phyloP scores from a whole-genome alignment of 805 yeast species.

The Metschnikowia similis region DNA sequence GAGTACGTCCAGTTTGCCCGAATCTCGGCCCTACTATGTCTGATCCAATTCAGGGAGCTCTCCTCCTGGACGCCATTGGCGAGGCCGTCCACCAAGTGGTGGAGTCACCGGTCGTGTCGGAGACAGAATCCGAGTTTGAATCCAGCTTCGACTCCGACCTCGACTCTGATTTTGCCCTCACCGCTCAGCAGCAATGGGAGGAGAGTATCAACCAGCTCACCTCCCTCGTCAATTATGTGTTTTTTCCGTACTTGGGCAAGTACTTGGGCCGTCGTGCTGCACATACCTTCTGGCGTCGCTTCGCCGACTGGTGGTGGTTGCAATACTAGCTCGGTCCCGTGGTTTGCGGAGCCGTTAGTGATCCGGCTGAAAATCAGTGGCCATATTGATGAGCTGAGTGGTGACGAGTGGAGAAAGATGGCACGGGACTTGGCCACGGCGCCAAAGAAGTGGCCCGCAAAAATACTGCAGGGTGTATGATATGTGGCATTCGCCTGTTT shows the following conservation, averaged over 20 bases:
- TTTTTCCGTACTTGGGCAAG: conserved; percentile 66
- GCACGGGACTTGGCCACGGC: no score
- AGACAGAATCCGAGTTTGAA: background rate
- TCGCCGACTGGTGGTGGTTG: conserved; percentile 34
- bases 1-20: background rate
- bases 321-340: background rate
- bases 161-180: conserved; percentile 22
- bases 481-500: no score
- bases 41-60: conserved; percentile 2
- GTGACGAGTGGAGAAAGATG: no score
- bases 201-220: conserved; percentile 58
- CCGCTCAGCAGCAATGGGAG: conserved; percentile 73
- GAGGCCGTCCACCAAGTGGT: conserved; percentile 1
- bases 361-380: no score
- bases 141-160: conserved; percentile 6
- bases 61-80: conserved; percentile 1
- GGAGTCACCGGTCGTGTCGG: background rate
- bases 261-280: conserved; percentile 53
- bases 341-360: no score
- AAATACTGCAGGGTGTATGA: no score
- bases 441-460: no score
- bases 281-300: conserved; percentile 32
- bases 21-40: background rate
- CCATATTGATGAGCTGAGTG: no score
- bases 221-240: conserved; percentile 53